These are phyloP conservation scores for Cytospora chrysosperma DNA, from an alignment of 2,329 filamentous ascomycete species.

Conservation along the genomic window DNA sequence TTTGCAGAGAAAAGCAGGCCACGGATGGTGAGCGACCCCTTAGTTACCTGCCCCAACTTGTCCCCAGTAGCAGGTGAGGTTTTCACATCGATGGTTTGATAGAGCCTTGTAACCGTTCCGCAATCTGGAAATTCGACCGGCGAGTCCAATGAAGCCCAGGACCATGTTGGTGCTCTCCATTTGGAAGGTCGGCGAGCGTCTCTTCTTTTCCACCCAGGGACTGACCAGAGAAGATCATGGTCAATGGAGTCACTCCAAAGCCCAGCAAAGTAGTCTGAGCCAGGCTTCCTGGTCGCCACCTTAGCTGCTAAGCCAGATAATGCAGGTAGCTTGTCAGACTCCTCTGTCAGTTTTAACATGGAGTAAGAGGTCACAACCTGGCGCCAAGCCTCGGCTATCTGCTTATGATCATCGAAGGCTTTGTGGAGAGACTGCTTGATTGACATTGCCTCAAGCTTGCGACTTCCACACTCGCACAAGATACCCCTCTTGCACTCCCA, in stretches of 20 bases:
- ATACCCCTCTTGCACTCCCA: not conserved
- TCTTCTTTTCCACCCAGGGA: no score
- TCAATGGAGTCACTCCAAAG: not conserved
- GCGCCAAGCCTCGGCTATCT: not conserved
- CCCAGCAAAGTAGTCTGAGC: not conserved
- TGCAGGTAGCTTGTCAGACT: not conserved
- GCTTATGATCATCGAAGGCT: not conserved
- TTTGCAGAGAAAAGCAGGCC: not conserved
- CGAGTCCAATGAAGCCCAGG: not conserved
- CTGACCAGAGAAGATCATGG: not conserved
- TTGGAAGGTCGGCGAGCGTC: not conserved
- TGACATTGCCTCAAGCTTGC: not conserved
- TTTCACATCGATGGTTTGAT: not conserved
- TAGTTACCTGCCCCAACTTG: not conserved
- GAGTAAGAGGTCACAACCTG: not conserved
- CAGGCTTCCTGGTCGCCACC: not conserved
- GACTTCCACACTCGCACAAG: not conserved
- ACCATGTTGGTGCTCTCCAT: not conserved
- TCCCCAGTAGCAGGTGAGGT: not conserved
- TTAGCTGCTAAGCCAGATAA: not conserved
- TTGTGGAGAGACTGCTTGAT: no score
- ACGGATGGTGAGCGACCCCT: not conserved
- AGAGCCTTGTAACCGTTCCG: not conserved
- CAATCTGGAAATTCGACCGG: not conserved
- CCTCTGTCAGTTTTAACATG: not conserved